Evolutionary conservation across 352 stramenopile species (phyloP).

Genomic region (Globisporangium emineosum): DNA sequence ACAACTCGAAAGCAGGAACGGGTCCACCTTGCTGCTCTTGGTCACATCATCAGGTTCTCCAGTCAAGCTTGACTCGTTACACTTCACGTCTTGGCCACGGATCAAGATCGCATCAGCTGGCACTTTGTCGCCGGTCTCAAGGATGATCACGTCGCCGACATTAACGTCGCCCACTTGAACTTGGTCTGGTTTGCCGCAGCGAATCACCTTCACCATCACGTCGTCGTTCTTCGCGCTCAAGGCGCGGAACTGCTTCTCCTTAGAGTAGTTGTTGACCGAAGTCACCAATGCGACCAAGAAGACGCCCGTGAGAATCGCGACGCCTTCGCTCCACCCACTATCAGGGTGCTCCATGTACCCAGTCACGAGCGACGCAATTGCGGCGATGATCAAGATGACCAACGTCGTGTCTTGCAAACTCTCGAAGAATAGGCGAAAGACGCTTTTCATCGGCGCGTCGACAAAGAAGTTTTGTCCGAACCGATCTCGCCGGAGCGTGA

Average conservation of each 20-base stretch:
- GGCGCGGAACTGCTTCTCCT: slow-evolving; percentile 88
- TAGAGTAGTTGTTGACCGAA: slow-evolving; percentile 96
- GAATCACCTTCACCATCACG: slow-evolving; percentile 80
- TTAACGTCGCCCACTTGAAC: slow-evolving; percentile 70
- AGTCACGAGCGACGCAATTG: slow-evolving; percentile 82
- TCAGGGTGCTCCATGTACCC: slow-evolving; percentile 74
- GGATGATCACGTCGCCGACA: slow-evolving; percentile 88
- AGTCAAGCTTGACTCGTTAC: slow-evolving; percentile 95
- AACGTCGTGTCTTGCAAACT: slow-evolving; percentile 89
- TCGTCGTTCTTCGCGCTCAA: slow-evolving; percentile 89
- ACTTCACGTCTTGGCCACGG: slow-evolving; percentile 89
- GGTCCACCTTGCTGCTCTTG: slow-evolving; percentile 75
- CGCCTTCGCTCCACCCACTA: slow-evolving; percentile 93
- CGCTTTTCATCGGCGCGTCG: slow-evolving; percentile 77
- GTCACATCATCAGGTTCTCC: slow-evolving; percentile 93
- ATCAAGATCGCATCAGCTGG: slow-evolving; percentile 94
- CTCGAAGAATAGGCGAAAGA: slow-evolving; percentile 82
- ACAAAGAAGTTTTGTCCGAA: slow-evolving; percentile 69
- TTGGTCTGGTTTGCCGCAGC: slow-evolving; percentile 60
- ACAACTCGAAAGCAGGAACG: slow-evolving; percentile 87
- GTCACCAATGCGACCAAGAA: slow-evolving; percentile 94
- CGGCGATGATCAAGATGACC: slow-evolving; percentile 86
- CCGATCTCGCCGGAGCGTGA: slow-evolving; percentile 44
- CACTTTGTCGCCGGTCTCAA: slow-evolving; percentile 93
- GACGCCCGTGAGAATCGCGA: slow-evolving; percentile 93